Base-by-base conservation (phyloP, 169 alveolate species). In the Cryptosporidium meleagridis region DNA sequence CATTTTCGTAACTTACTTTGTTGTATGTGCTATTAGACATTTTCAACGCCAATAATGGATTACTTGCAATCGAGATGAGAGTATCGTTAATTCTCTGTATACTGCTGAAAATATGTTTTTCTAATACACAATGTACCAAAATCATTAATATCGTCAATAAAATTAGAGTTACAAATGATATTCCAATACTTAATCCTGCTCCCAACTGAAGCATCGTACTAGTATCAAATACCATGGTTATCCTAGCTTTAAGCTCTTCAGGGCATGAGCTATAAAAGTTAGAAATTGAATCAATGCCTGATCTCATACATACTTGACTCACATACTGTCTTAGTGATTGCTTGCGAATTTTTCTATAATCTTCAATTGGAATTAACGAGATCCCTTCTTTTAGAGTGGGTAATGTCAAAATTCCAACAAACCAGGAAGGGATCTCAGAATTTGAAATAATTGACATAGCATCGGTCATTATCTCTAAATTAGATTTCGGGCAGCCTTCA, bases 41-140 rank as follows among this genome's bases (percentile, higher is more conserved):
- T 69, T 70, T 65, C 37, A 70, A 16, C 10, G 97, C 96, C 33
- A 84, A 80, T 26, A 95, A 61, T 31, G 97, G 97, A 72, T 95
- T 93, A 29, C 86, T 91, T 3, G 96, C 89, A 4, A 95, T 95
- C 70, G 93, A 85, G 39, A 92, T 67, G 12, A 94, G 92, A 41
- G 92, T 94, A 6, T 41, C 35, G 44, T 91, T 91, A 85, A 94
- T 92, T 14, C 67, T n/a, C 52, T 92, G 94, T 18, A 93, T 73
- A 2, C 94, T 95, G 29, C 86, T 75, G 29, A 93, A 86, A 21
- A 94, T 85, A 3, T 89, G 59, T 51, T 87, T 87, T 48, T 85
- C 73, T 6, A 94, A 68, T 35, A 91, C 92, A 39, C 62, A 59
- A 10, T 92, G 53, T 14, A 94, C 69, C 18, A 91, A 33, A 70